Percentiles rank a stretch among this genome's conserved stretches.
phyloP scores from a whole-genome alignment of 225 moss, liverwort and hornwort genomes.

The Thuidium tamariscinum region DNA sequence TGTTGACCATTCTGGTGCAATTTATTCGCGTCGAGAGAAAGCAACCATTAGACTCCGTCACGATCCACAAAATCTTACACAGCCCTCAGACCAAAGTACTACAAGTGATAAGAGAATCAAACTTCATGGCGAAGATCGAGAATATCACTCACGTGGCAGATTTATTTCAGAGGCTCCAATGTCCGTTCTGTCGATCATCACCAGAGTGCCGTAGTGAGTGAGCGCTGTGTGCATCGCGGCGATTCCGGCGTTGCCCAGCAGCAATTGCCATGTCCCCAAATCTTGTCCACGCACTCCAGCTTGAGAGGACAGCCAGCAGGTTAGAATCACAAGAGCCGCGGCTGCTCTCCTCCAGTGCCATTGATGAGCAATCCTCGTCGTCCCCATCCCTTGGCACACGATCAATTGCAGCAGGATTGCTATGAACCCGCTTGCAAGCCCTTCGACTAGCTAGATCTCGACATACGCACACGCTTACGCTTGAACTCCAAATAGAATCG shows the following conservation, averaged over 20 bases:
- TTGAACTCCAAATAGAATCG: not conserved
- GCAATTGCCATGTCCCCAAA: constrained; percentile 33
- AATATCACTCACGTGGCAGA: constrained; percentile 8
- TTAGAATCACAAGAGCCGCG: not conserved
- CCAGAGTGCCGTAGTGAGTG: constrained; percentile 27
- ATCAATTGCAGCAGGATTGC: not conserved
- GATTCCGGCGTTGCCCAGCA: constrained; percentile 35
- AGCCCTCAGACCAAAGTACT: not conserved
- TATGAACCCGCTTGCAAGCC: not conserved
- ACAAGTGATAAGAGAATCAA: not conserved
- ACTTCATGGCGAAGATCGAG: not conserved
- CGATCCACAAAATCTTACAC: not conserved
- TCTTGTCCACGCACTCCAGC: constrained; percentile 16
- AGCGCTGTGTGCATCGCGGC: constrained; percentile 53
- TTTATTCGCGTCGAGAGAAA: not conserved
- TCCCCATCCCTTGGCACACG: not conserved
- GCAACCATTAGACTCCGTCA: not conserved
- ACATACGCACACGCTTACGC: not conserved
- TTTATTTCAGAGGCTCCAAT: constrained; percentile 39
- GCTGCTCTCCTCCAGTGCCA: not conserved
- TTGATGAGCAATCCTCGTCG: not conserved
- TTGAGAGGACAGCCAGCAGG: not conserved
- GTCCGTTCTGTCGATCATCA: constrained; percentile 38
- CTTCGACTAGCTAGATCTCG: not conserved
- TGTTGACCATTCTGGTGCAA: not conserved